Conservation (phyloP, 257 asterid genomes). For the Mentha longifolia region DNA sequence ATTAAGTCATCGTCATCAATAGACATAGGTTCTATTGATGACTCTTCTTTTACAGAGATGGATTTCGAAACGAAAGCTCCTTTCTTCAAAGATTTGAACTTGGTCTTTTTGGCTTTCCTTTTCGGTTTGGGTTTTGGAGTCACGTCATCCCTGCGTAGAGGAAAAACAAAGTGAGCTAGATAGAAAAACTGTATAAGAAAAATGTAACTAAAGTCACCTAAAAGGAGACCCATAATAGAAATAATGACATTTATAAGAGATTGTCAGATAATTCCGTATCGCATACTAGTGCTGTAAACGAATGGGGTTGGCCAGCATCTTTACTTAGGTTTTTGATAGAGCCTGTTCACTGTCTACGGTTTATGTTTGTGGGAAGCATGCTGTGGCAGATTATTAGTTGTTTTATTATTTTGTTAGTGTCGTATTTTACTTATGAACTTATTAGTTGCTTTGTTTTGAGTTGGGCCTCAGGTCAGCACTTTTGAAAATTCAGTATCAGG, state of each 20-base stretch:
- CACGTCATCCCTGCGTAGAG: constrained; percentile 58
- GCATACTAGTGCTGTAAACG: constrained; percentile 2
- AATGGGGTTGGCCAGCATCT: background rate
- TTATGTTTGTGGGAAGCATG: no score
- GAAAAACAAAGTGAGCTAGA: constrained; percentile 30
- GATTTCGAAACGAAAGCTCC: constrained; percentile 72
- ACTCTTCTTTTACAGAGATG: constrained; percentile 58
- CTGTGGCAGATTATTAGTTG: no score
- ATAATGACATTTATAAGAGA: background rate
- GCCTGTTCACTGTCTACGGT: no score
- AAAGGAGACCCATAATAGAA: background rate
- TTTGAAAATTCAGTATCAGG: no score
- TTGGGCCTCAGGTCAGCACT: no score
- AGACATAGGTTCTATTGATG: constrained; percentile 63
- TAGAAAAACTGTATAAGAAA: constrained; percentile 12
- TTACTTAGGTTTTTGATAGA: background rate
- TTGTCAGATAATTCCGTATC: background rate
- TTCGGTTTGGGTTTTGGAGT: constrained; percentile 68
- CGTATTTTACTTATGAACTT: no score
- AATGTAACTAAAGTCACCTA: background rate
- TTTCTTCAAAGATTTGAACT: constrained; percentile 94
- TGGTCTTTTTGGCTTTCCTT: constrained; percentile 85
- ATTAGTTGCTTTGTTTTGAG: no score
- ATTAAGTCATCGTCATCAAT: constrained; percentile 67
- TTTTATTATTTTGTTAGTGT: no score